A percentile compares a stretch with the other conserved stretches of the same genome.
phyloP scores from a whole-genome alignment of 176 grass and related monocot genomes.

The Triticum aestivum region DNA sequence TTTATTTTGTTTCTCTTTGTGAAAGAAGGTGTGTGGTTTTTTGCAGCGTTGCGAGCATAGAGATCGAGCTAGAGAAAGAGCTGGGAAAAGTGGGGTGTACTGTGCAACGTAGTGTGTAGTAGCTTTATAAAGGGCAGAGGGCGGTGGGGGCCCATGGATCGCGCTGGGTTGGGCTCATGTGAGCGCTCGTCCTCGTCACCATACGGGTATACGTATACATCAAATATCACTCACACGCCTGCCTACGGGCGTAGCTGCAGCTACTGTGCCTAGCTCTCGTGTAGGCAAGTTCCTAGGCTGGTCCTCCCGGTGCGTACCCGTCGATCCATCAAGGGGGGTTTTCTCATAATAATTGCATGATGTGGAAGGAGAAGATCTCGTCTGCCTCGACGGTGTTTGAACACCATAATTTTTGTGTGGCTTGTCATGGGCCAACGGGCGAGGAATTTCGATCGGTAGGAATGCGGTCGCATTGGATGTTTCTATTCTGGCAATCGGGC shows the following conservation, averaged over 20 bases:
- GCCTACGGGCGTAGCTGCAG: slow-evolving; percentile 21
- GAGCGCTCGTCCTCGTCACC: slow-evolving; percentile 67
- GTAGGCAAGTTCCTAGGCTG: slow-evolving; percentile 36
- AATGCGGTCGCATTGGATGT: too few relatives aligned
- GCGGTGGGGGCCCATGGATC: slow-evolving; percentile 27
- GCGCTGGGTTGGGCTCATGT: slow-evolving; percentile 54
- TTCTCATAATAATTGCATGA: slow-evolving; percentile 11
- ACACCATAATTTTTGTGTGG: not conserved
- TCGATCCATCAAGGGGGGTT: slow-evolving; percentile 26
- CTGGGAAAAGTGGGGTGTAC: slow-evolving; percentile 31
- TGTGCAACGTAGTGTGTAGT: slow-evolving; percentile 29
- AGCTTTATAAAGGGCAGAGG: slow-evolving; percentile 48
- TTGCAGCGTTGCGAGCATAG: not conserved
- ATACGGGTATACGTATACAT: slow-evolving; percentile 38
- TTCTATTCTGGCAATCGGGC: not conserved
- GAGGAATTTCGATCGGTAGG: too few relatives aligned
- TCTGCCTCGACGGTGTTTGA: too few relatives aligned
- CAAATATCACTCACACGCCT: slow-evolving; percentile 50
- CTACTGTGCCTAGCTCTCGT: slow-evolving; percentile 8
- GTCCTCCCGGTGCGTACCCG: slow-evolving; percentile 16
- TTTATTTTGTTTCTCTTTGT: not conserved
- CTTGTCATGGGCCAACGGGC: not conserved
- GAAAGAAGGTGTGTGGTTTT: not conserved
- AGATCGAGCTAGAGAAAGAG: not conserved
- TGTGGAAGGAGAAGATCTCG: slow-evolving; percentile 9